A percentile compares a stretch with the other conserved stretches of the same genome.
Conservation (phyloP, 257 asterid genomes). For the Fraxinus cuspidata region DNA sequence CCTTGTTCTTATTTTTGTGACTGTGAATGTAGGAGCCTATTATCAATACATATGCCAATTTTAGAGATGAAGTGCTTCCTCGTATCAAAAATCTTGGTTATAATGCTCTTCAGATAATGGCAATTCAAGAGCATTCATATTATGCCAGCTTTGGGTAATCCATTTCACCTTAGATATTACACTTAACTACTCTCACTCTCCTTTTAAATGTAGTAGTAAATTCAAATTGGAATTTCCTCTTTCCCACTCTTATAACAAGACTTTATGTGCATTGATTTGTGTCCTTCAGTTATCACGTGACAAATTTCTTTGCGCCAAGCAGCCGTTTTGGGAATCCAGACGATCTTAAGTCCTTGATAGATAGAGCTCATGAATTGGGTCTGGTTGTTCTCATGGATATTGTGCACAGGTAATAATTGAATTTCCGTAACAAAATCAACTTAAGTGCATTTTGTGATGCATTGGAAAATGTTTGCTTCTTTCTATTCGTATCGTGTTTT, state of each 20-base stretch:
- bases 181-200: conserved; percentile 10
- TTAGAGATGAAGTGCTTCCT: conserved; percentile 95
- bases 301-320: conserved; percentile 99
- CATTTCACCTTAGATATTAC: conserved; percentile 13
- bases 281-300: conserved; percentile 83
- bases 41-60: conserved; percentile 82
- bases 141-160: conserved; percentile 98
- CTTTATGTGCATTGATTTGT: conserved; percentile 22
- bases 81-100: conserved; percentile 97
- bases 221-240: conserved; percentile 15
- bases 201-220: background rate
- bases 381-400: conserved; percentile 96
- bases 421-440: conserved; percentile 14
- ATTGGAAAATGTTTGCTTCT: conserved; percentile 10
- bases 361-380: conserved; percentile 96
- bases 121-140: conserved; percentile 99
- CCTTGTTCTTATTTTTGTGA: conserved; percentile 20
- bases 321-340: conserved; percentile 98
- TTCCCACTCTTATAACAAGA: conserved; percentile 30
- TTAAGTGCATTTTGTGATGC: conserved; percentile 19
- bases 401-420: conserved; percentile 80
- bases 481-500: conserved; percentile 18
- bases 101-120: conserved; percentile 99
- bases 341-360: conserved; percentile 92
- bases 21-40: conserved; percentile 73